phyloP scores from a whole-genome alignment of 139 green algal species.

The Diplosphaera chodatii region DNA sequence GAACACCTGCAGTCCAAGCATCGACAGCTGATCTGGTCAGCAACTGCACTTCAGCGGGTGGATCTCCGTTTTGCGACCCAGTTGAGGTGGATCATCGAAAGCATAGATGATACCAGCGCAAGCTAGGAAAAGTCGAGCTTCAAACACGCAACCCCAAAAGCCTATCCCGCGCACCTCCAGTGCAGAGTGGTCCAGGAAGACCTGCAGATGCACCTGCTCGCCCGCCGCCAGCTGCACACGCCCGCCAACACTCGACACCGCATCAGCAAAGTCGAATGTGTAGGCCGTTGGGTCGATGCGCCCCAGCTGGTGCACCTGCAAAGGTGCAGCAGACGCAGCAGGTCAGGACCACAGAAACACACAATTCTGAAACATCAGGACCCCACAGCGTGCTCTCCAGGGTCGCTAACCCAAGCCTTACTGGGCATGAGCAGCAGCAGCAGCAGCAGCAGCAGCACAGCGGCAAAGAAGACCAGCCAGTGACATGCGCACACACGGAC shows the following conservation, averaged over 20 bases:
- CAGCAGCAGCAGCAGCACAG: too few species aligned
- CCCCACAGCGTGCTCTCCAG: too few species aligned
- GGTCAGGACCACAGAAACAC: background rate
- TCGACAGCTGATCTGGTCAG: background rate
- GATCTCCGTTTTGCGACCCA: background rate
- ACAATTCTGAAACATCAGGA: too few species aligned
- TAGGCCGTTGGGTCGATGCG: background rate
- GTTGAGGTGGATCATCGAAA: too few species aligned
- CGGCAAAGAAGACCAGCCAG: too few species aligned
- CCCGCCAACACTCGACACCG: conserved; percentile 11
- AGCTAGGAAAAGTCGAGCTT: too few species aligned
- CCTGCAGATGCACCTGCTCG: conserved; percentile 1
- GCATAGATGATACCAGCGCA: too few species aligned
- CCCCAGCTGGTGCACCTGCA: background rate
- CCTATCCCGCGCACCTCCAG: conserved; percentile 27
- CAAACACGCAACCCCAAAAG: too few species aligned
- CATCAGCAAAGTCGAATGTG: conserved; percentile 2
- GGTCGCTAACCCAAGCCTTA: too few species aligned
- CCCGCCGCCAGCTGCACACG: background rate
- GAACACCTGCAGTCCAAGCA: background rate
- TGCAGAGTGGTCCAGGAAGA: conserved; percentile 27
- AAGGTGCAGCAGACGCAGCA: background rate
- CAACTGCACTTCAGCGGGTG: background rate
- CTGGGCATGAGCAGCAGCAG: too few species aligned
- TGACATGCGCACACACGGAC: too few species aligned